A percentile compares a stretch with the other conserved stretches of the same genome.
Conservation (phyloP, 176 grass and related monocot genomes). For the Oryza meyeriana region DNA sequence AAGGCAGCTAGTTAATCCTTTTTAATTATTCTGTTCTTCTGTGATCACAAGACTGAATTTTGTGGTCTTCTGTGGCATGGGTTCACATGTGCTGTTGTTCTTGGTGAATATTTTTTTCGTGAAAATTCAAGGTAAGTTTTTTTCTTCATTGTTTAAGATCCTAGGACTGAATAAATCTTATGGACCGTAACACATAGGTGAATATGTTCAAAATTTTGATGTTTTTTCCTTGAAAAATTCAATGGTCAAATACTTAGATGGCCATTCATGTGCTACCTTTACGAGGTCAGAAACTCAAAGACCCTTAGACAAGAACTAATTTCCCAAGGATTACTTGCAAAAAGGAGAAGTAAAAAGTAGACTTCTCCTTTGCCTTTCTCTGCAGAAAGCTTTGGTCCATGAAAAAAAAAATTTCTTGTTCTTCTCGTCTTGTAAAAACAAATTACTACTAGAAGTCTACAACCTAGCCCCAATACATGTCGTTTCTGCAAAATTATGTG, state of each 20-base stretch:
- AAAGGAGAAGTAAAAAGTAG: not conserved
- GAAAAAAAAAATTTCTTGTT: not conserved
- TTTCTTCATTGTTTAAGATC: not conserved
- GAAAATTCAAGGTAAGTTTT: not conserved
- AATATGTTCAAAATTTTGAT: not conserved
- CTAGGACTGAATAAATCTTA: not conserved
- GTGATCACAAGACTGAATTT: not conserved
- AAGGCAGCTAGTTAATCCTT: not conserved
- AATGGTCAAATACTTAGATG: not conserved
- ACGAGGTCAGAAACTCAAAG: not conserved
- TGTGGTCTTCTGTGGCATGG: not conserved
- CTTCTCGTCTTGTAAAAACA: not conserved
- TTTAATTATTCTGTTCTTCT: not conserved
- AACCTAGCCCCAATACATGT: not conserved
- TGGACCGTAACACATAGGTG: not conserved
- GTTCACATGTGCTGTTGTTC: not conserved
- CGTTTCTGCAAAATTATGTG: not conserved
- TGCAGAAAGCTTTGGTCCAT: not conserved
- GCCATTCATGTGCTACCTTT: not conserved
- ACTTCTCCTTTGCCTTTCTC: not conserved
- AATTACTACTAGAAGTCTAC: not conserved
- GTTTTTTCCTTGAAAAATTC: not conserved
- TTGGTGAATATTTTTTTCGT: not conserved
- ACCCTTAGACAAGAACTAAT: not conserved
- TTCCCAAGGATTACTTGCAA: not conserved